Base-by-base conservation (phyloP, 495 filamentous ascomycete species). In the Chaetomidium leptoderma region DNA sequence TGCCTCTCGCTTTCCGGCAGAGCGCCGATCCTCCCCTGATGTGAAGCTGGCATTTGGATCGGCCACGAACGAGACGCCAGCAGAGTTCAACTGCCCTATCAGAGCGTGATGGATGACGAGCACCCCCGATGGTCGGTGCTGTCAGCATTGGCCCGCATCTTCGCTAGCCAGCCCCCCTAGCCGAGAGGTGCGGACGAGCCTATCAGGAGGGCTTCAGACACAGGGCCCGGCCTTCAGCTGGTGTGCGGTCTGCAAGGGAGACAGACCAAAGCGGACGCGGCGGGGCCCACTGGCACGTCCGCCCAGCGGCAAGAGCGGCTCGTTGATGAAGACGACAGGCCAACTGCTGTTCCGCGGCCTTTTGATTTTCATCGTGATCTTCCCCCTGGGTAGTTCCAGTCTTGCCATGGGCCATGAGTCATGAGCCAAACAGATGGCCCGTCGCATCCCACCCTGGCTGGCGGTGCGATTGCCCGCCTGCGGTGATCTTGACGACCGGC, bases 221-320 rank as follows among this genome's bases (percentile, higher is more conserved):
- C 44, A 16, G 33, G 30, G 30, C 32, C 48, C 17, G 42, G 46
- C 33, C 30, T 58, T 62, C 56, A 59, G 56, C 60, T 62, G 55
- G 33, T 19, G 23, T 55, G 47, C 36, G 45, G 43, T 14, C 32
- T 59, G 60, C 60, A 59, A 54, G 55, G 60, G 29, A 27, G 23
- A 27, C 43, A 27, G 23, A 27, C 43, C 23, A 52, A 48, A 32
- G 32, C 19, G 59, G 46, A 61, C 32, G 19, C 37, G 16, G 37
- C 19, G 57, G n/a, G n/a, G 57, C 43, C 35, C 48, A 45, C 49
- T 50, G 19, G 16, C 14, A 24, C 19, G 17, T 2, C 11, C 11
- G 9, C 0, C 33, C 4, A 17, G 32, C 57, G 49, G 50, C 23
- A 60, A 44, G 32, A 42, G 32, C 57, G 57, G 57, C 33, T 30